A percentile compares a stretch with the other conserved stretches of the same genome.
phyloP scores from a whole-genome alignment of 75 land plant species.

The Selaginella moellendorffii region DNA sequence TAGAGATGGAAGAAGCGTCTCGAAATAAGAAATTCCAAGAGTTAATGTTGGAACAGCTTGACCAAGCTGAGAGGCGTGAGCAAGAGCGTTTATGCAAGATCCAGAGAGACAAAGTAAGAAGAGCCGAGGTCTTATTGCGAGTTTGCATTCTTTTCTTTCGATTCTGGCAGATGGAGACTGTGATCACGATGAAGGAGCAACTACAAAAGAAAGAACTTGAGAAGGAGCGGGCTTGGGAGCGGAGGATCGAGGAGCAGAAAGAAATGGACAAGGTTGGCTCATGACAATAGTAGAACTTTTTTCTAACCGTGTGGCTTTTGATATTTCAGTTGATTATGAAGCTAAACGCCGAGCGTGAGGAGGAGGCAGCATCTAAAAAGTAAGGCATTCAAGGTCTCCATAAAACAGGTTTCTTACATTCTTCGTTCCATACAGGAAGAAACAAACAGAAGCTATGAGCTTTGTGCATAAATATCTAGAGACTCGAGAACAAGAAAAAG shows the following conservation, averaged over 20 bases:
- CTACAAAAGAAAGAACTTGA: not conserved
- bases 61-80: not conserved
- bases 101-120: not conserved
- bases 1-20: not conserved
- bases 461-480: not conserved
- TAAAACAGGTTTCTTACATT: not conserved
- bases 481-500: not conserved
- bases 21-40: not conserved
- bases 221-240: not conserved
- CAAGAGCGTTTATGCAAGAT: not conserved
- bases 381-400: not conserved
- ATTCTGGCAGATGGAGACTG: not conserved
- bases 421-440: not conserved
- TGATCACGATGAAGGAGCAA: not conserved
- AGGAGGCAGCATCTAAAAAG: not conserved
- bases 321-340: not conserved
- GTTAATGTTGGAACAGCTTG: not conserved
- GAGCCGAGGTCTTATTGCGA: not conserved
- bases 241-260: not conserved
- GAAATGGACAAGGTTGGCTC: slow-evolving; percentile 1
- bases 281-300: too few species aligned
- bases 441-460: not conserved
- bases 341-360: not conserved
- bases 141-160: not conserved
- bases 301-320: not conserved